Percentiles rank a stretch among this genome's conserved stretches.
phyloP scores from a whole-genome alignment of 2,329 filamentous ascomycete species.

The Capronia coronata region DNA sequence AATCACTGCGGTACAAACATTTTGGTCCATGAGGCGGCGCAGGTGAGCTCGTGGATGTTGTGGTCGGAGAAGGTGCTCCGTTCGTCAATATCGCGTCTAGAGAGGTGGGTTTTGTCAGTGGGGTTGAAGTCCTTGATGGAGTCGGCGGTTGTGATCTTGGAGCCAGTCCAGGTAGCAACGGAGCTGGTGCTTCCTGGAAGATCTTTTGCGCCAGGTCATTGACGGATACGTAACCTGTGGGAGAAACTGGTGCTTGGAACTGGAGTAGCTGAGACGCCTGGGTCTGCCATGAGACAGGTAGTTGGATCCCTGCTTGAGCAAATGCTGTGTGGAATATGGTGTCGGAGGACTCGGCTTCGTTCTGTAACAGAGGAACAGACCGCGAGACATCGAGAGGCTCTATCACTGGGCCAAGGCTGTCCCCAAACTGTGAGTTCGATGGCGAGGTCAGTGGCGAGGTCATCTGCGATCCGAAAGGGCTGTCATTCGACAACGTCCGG shows the following conservation, averaged over 20 bases:
- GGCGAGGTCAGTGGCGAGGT: constrained; percentile 25
- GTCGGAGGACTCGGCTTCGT: constrained; percentile 21
- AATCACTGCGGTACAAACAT: constrained; percentile 26
- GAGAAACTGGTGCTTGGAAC: constrained; percentile 24
- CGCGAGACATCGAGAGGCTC: constrained; percentile 20
- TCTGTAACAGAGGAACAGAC: constrained; percentile 22
- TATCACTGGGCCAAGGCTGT: constrained; percentile 13
- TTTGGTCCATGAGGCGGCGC: constrained; percentile 23
- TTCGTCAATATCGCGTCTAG: constrained; percentile 21
- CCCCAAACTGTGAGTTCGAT: constrained; percentile 19
- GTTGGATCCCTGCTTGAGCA: constrained; percentile 24
- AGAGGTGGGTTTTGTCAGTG: constrained; percentile 19
- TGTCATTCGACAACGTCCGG: constrained; percentile 19
- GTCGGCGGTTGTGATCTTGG: constrained; percentile 11
- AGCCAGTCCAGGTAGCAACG: neutral
- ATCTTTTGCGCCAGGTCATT: constrained; percentile 28
- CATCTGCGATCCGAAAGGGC: constrained; percentile 22
- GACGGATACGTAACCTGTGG: constrained; percentile 26
- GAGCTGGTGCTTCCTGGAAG: constrained; percentile 18
- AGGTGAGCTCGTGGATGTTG: constrained; percentile 23
- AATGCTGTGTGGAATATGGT: constrained; percentile 23
- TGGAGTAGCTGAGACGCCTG: constrained; percentile 24
- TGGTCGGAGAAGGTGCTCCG: constrained; percentile 14
- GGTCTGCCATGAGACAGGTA: constrained; percentile 27
- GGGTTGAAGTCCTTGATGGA: constrained; percentile 17